A percentile compares a stretch with the other conserved stretches of the same genome.
phyloP scores from a whole-genome alignment of 352 stramenopile species.

The Phytophthora pluvialis region DNA sequence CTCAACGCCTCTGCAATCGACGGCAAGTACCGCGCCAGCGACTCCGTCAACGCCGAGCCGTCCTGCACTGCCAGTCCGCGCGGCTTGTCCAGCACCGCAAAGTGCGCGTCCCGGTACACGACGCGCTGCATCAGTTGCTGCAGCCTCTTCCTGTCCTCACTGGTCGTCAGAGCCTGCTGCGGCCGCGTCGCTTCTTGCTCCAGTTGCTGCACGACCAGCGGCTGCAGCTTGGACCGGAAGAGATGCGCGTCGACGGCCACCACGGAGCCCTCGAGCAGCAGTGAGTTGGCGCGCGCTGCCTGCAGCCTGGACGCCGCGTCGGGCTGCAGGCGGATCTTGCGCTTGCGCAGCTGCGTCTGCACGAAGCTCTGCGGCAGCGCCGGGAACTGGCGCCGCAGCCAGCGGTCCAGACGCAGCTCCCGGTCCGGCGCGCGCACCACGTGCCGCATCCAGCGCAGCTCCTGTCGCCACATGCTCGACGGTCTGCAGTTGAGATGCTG shows the following conservation, averaged over 20 bases:
- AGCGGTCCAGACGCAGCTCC: slow-evolving; percentile 74
- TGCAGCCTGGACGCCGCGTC: not conserved
- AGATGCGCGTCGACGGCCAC: slow-evolving; percentile 64
- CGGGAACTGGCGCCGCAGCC: slow-evolving; percentile 64
- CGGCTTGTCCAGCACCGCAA: slow-evolving; percentile 72
- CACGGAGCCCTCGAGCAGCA: slow-evolving; percentile 47
- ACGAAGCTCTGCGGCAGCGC: slow-evolving; percentile 59
- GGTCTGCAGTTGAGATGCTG: not conserved
- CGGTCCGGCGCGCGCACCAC: slow-evolving; percentile 50
- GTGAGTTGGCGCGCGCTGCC: slow-evolving; percentile 33
- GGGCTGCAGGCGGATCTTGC: slow-evolving; percentile 61
- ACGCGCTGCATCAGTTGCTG: slow-evolving; percentile 44
- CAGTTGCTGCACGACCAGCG: not conserved
- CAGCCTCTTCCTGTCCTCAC: slow-evolving; percentile 15
- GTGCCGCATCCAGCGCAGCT: slow-evolving; percentile 62
- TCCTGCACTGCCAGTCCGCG: slow-evolving; percentile 72
- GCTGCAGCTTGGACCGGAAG: slow-evolving; percentile 42
- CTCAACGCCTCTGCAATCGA: slow-evolving; percentile 38
- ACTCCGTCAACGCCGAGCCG: slow-evolving; percentile 49
- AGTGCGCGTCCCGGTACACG: slow-evolving; percentile 62
- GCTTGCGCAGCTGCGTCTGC: slow-evolving; percentile 68
- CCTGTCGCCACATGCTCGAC: slow-evolving; percentile 38
- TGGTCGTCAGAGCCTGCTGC: not conserved
- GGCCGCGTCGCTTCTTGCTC: not conserved
- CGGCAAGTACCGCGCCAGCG: slow-evolving; percentile 54